Evolutionary conservation across 2,329 filamentous ascomycete genomes (phyloP).

Genomic region (Colletotrichum limetticola): DNA sequence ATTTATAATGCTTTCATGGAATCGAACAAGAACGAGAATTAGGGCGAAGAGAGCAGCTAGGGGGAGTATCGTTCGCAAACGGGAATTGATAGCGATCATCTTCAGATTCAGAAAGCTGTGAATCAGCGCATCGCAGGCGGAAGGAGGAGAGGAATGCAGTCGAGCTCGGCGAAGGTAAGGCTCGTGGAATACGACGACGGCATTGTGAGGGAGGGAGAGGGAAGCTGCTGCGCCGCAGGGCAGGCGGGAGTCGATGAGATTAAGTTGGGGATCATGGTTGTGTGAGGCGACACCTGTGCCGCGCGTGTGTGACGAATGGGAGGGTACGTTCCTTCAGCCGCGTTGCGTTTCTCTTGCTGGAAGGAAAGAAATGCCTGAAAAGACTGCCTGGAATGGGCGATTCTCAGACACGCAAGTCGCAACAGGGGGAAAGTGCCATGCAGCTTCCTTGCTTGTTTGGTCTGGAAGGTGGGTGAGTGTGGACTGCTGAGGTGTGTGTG

Average conservation of each 20-base stretch:
- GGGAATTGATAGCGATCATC: conserved; percentile 6
- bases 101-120: neutral
- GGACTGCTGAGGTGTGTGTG: neutral
- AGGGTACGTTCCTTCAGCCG: neutral
- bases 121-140: neutral
- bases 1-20: conserved; percentile 19
- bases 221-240: neutral
- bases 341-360: too few relatives aligned
- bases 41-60: conserved; percentile 29
- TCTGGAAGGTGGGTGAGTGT: neutral
- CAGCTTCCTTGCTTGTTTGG: conserved; percentile 16
- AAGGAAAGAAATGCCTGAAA: too few relatives aligned
- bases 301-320: neutral
- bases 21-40: conserved; percentile 20
- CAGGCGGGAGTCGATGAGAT: neutral
- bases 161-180: neutral
- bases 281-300: neutral
- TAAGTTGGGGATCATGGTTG: neutral
- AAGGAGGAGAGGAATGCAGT: neutral
- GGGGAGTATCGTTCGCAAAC: conserved; percentile 19
- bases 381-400: neutral
- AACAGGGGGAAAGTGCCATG: neutral
- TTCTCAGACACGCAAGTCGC: neutral
- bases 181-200: neutral
- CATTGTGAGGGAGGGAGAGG: neutral